phyloP scores from a whole-genome alignment of 1,284 basidiomycete genomes.

The Sporisorium graminicola region DNA sequence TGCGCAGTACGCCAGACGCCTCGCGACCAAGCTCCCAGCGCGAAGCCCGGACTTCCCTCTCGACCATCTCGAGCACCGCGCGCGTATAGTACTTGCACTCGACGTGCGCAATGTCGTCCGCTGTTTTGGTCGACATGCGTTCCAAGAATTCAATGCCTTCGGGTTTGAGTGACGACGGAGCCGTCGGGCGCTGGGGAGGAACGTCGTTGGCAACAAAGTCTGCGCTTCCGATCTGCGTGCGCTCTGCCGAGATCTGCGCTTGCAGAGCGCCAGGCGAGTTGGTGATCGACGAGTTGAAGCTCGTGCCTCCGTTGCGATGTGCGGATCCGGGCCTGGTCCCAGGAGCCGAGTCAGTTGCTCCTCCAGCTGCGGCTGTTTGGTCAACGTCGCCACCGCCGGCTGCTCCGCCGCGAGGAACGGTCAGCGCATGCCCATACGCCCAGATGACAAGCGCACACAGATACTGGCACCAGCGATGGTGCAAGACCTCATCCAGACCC shows the following conservation, averaged over 20 bases:
- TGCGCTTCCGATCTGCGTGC: conserved; percentile 27
- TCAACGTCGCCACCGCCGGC: conserved; percentile 9
- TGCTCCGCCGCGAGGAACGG: conserved; percentile 25
- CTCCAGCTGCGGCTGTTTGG: background rate
- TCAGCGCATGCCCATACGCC: conserved; percentile 55
- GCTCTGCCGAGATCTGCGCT: conserved; percentile 27
- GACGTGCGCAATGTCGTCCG: conserved; percentile 43
- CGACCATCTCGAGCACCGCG: conserved; percentile 56
- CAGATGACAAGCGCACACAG: conserved; percentile 55
- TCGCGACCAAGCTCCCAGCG: conserved; percentile 59
- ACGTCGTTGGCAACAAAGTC: conserved; percentile 8
- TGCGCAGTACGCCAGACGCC: conserved; percentile 55
- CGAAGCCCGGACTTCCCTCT: conserved; percentile 49
- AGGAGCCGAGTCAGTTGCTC: conserved; percentile 9
- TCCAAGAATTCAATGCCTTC: conserved; percentile 47
- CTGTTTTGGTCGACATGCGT: conserved; percentile 49
- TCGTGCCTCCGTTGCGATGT: conserved; percentile 14
- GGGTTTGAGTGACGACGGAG: conserved; percentile 23
- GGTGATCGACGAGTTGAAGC: conserved; percentile 5
- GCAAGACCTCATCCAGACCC: conserved; percentile 53
- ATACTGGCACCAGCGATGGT: conserved; percentile 58
- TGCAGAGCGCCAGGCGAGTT: conserved; percentile 33
- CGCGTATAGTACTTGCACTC: conserved; percentile 52
- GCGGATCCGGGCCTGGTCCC: conserved; percentile 16
- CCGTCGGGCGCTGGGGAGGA: background rate